A percentile compares a stretch with the other conserved stretches of the same genome.
phyloP scores from a whole-genome alignment of 2,329 filamentous ascomycete species.

The Aschersonia sp. region DNA sequence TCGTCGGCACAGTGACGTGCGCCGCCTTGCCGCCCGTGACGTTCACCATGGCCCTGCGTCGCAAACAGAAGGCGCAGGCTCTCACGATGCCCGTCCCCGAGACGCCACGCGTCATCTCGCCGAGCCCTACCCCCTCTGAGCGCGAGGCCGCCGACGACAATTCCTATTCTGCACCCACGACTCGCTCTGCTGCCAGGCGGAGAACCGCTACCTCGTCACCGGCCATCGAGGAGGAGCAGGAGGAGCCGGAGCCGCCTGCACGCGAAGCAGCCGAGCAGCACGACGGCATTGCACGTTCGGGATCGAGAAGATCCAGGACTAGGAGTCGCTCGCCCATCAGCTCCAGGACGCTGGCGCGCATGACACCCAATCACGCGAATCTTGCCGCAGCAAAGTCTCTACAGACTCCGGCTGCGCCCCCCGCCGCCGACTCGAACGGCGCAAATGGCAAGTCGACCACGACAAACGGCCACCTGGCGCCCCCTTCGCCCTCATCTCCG shows the following conservation, averaged over 20 bases:
- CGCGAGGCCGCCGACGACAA: conserved; percentile 11
- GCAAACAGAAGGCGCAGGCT: conserved; percentile 18
- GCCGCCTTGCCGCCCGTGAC: conserved; percentile 47
- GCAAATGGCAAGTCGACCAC: conserved; percentile 18
- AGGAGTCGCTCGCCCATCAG: conserved; percentile 56
- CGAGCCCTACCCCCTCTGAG: conserved; percentile 51
- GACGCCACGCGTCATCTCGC: conserved; percentile 79
- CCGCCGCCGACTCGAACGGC: conserved; percentile 9
- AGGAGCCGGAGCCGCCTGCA: conserved; percentile 19
- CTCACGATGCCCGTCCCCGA: conserved; percentile 37
- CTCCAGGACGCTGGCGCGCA: conserved; percentile 32
- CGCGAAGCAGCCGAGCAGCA: too few species aligned
- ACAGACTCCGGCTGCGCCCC: conserved; percentile 9
- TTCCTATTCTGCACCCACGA: conserved; percentile 54
- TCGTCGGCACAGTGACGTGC: conserved; percentile 40
- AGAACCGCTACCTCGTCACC: conserved; percentile 36
- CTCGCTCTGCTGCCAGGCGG: conserved; percentile 54
- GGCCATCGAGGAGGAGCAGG: conserved; percentile 44
- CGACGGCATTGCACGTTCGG: too few species aligned
- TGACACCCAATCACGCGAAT: conserved; percentile 34
- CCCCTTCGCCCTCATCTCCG: conserved; percentile 24
- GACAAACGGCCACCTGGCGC: conserved; percentile 54
- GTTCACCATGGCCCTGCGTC: conserved; percentile 35
- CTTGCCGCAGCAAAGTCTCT: conserved; percentile 1
- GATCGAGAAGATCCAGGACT: conserved; percentile 40